A percentile compares a stretch with the other conserved stretches of the same genome.
Conservation (phyloP, 495 filamentous ascomycete genomes). For the Letharia lupina region DNA sequence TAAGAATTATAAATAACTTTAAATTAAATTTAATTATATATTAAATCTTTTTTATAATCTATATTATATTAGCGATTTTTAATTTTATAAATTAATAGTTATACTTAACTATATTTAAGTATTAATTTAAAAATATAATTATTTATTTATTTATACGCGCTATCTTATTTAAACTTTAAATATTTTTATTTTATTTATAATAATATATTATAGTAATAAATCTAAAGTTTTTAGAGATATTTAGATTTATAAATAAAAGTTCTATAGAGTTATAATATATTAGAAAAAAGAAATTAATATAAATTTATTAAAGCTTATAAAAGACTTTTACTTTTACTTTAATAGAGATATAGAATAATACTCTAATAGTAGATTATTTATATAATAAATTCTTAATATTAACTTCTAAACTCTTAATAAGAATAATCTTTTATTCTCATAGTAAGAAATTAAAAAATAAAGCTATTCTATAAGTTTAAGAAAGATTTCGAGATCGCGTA, state of each 20-base stretch:
- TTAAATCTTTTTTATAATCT: neutral
- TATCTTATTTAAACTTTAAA: too few species aligned
- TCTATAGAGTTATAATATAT: neutral
- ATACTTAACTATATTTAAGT: neutral
- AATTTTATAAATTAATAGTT: neutral
- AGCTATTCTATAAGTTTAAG: too few species aligned
- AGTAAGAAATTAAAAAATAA: too few species aligned
- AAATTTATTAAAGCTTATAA: neutral
- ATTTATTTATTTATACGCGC: too few species aligned
- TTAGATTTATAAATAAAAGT: neutral
- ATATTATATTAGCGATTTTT: neutral
- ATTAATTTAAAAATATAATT: slow-evolving; percentile 7
- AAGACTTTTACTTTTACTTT: neutral
- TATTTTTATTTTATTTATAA: too few species aligned
- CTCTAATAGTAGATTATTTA: neutral
- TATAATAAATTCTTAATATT: neutral
- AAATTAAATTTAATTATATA: neutral
- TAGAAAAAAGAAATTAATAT: neutral
- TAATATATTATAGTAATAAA: neutral
- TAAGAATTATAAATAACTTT: neutral
- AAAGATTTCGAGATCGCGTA: too few species aligned
- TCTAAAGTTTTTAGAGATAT: neutral
- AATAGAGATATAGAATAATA: neutral
- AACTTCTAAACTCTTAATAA: neutral
- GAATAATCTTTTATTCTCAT: too few species aligned